Evolutionary conservation across 78 protist genomes (phyloP).

Genomic region (Dictyostelium brefeldianum): DNA sequence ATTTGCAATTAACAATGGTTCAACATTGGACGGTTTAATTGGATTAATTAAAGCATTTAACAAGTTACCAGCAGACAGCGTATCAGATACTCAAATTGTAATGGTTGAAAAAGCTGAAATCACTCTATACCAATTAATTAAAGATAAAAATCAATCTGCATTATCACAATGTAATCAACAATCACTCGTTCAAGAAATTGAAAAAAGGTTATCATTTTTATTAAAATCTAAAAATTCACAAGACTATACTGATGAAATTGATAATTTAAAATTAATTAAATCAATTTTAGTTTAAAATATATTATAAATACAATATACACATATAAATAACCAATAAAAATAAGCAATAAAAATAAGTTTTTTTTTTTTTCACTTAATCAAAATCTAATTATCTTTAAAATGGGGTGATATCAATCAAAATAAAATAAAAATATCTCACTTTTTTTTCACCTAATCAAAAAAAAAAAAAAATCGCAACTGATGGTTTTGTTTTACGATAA

Average conservation of each 20-base stretch:
- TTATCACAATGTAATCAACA: not conserved
- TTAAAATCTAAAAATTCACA: not conserved
- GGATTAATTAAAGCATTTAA: constrained; percentile 27
- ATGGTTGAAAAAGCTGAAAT: constrained; percentile 67
- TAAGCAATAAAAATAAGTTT: no score
- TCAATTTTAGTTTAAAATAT: not conserved
- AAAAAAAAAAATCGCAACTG: no score
- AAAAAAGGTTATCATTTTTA: constrained; percentile 5
- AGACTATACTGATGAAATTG: constrained; percentile 1
- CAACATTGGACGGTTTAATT: constrained; percentile 27
- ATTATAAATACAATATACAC: no score
- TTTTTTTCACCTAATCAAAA: no score
- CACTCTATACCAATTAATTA: not conserved
- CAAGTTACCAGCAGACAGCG: no score
- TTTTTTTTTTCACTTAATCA: no score
- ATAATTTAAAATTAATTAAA: not conserved
- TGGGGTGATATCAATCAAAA: no score
- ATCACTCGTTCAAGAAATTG: not conserved
- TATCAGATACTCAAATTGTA: constrained; percentile 27
- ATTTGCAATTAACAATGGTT: constrained; percentile 25
- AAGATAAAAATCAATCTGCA: not conserved
- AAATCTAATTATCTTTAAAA: no score
- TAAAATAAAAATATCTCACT: no score
- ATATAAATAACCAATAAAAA: no score
- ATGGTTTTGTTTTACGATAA: no score